Conservation (phyloP, 2,329 filamentous ascomycete genomes). For the Fusarium algeriense region DNA sequence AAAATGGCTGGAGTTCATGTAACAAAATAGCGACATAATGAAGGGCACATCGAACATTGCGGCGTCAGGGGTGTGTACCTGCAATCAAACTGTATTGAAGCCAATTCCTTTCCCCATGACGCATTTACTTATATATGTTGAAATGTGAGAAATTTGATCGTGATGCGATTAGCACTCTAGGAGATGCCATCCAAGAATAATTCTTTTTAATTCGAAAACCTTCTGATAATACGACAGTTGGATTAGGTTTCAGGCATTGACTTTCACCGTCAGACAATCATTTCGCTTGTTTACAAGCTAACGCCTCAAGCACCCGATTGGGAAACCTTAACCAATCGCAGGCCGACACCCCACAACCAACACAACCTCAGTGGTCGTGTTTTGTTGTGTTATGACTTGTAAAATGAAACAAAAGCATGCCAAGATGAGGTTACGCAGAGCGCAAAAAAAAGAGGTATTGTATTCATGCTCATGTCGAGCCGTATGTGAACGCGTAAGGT, state of each 20-base stretch:
- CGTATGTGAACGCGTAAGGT: constrained; percentile 45
- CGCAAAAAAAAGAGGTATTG: constrained; percentile 44
- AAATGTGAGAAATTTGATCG: not conserved
- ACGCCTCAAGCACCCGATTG: constrained; percentile 22
- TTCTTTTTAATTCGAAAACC: not conserved
- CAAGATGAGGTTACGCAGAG: constrained; percentile 20
- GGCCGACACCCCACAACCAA: not conserved
- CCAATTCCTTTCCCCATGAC: not conserved
- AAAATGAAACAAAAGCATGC: not conserved
- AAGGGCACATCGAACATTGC: not conserved
- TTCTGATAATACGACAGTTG: not conserved
- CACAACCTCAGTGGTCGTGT: constrained; percentile 10
- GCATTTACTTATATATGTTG: not conserved
- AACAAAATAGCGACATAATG: not conserved
- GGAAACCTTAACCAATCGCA: constrained; percentile 28
- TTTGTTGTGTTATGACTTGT: not conserved
- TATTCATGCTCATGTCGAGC: constrained; percentile 45
- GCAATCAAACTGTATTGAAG: constrained; percentile 4
- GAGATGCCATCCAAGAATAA: not conserved
- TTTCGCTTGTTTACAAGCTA: constrained; percentile 28
- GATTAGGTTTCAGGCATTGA: constrained; percentile 3
- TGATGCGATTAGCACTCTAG: not conserved
- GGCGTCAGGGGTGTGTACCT: constrained; percentile 23
- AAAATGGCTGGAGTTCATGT: not conserved
- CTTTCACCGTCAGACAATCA: constrained; percentile 11